Base-by-base conservation (phyloP, 305 asterid genomes). In the Caryopteris hybrid region DNA sequence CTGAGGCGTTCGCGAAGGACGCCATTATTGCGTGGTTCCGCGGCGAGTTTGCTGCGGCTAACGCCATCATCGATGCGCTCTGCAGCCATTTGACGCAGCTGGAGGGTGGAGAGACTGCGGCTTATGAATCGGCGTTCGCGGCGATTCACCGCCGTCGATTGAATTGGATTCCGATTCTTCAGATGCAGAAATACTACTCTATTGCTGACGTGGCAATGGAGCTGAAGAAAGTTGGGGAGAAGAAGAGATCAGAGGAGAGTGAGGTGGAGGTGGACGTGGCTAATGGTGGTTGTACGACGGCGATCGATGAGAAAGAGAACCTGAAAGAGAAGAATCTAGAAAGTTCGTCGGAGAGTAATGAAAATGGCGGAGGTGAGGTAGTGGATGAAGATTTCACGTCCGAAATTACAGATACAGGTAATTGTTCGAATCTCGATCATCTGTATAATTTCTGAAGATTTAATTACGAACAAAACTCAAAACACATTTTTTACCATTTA, bases 1-100 rank as follows among this genome's bases (percentile, higher is more conserved):
- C 91, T 60, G 96, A 88, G 80, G 70, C 81, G 2, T 87, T 73
- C 76, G 97, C 99, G 2, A 95, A 88, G 75, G 98, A 95, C 73
- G 91, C 99, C 21, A 76, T 89, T 34, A 81, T 95, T 33, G 93
- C 96, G 29, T 95, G 99, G 99, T 88, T 88, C 64, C 80, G 98
- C 20, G 96, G 97, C 27, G 99, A 95, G 80, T 95, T 95, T 33
- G 96, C 98, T 2, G 99, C 99, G 33, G 99, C 98, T 25, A 95
- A 95, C 90, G 97, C 99, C 9, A 82, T 91, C 23, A 95, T 95
- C 51, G 98, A 95, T 56, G 85, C 96, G 42, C 86, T 95, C 4
- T 95, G 98, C 71, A 51, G 76, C 21, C 99, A 95, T 78, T 83
- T 95, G 72, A 74, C 79, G 69, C 90, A 84, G 83, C 80, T 86